Evolutionary conservation across 768 basidiomycete species (phyloP).

Genomic region (Heimioporus sp.): DNA sequence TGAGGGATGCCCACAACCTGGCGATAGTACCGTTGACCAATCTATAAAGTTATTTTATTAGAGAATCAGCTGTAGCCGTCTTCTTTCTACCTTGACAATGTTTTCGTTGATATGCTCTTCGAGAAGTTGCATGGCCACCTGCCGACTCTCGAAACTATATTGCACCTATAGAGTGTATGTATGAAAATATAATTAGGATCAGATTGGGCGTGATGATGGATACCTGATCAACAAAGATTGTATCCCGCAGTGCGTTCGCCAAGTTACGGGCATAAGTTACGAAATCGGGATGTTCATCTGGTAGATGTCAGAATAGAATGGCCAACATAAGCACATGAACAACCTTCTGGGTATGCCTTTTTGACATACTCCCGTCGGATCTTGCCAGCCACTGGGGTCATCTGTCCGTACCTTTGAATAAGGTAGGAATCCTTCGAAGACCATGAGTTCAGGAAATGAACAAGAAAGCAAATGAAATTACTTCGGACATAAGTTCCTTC

Average conservation of each 20-base stretch:
- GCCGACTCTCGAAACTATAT: conserved; percentile 50
- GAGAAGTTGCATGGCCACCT: conserved; percentile 68
- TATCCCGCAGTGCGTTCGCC: conserved; percentile 64
- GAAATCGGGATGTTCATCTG: conserved; percentile 80
- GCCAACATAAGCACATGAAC: neutral
- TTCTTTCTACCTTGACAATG: conserved; percentile 70
- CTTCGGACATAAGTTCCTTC: conserved; percentile 69
- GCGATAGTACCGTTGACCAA: conserved; percentile 75
- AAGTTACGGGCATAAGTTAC: conserved; percentile 64
- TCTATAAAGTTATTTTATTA: conserved; percentile 42
- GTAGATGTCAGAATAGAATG: neutral
- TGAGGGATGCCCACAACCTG: conserved; percentile 97
- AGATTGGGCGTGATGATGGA: neutral
- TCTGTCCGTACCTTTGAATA: conserved; percentile 66
- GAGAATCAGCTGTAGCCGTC: neutral
- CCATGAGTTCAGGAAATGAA: neutral
- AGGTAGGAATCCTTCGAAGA: conserved; percentile 63
- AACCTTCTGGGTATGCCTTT: conserved; percentile 70
- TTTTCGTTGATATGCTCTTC: conserved; percentile 91
- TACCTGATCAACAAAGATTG: conserved; percentile 87
- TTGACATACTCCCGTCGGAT: conserved; percentile 54
- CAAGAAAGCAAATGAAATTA: conserved; percentile 20
- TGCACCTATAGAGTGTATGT: conserved; percentile 38
- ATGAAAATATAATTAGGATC: neutral
- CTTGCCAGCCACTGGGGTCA: conserved; percentile 55